Conservation (phyloP, 2,329 filamentous ascomycete genomes). For the Ceratocystis cacaofunesta region DNA sequence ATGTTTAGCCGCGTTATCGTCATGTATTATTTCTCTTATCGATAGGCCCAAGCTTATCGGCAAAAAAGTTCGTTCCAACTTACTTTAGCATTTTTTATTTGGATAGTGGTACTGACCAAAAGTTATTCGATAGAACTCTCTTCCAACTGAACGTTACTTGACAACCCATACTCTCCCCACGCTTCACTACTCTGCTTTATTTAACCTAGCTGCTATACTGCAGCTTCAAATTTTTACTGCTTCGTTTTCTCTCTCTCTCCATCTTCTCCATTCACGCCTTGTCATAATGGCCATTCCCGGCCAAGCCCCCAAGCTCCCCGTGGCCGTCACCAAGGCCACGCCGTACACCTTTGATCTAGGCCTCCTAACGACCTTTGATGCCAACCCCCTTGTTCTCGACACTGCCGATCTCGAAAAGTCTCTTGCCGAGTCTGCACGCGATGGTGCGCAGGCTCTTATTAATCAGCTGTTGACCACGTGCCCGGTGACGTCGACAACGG, state of each 20-base stretch:
- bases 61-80: conserved; percentile 15
- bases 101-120: not conserved
- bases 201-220: not conserved
- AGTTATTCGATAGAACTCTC: not conserved
- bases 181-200: not conserved
- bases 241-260: not conserved
- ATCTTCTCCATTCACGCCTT: not conserved
- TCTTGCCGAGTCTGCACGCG: conserved; percentile 61
- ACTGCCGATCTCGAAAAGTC: conserved; percentile 44
- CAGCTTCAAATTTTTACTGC: too few species aligned
- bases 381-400: conserved; percentile 59
- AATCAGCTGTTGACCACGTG: conserved; percentile 90
- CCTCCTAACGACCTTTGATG: conserved; percentile 70
- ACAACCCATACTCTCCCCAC: not conserved
- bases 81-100: not conserved
- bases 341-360: conserved; percentile 90
- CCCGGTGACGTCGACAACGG: conserved; percentile 53
- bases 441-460: conserved; percentile 80
- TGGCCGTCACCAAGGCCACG: conserved; percentile 64
- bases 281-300: conserved; percentile 25
- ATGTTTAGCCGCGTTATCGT: not conserved
- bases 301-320: conserved; percentile 37
- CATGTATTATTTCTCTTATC: not conserved
- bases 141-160: not conserved
- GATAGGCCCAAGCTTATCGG: conserved; percentile 7